These are phyloP conservation scores for Saxophila tyrrhenica DNA, from an alignment of 495 filamentous ascomycete genomes.

Conservation along the genomic window DNA sequence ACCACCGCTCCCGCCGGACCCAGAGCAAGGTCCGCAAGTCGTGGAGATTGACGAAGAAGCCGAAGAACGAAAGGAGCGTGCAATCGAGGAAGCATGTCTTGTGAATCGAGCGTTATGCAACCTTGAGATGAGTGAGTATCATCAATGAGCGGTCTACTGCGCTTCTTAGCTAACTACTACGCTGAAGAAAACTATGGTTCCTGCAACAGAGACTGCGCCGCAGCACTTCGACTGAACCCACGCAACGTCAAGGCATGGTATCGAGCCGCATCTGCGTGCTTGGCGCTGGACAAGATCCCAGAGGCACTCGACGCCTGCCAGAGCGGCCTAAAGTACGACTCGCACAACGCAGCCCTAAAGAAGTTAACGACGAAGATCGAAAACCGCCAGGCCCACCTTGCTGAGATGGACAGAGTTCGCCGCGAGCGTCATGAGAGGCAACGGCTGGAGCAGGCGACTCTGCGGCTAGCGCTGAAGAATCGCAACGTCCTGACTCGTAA, in stretches of 20 bases:
- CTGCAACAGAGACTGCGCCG: conserved; percentile 68
- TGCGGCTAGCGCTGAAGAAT: conserved; percentile 60
- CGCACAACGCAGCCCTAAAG: conserved; percentile 46
- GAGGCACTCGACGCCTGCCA: conserved; percentile 68
- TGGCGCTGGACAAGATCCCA: conserved; percentile 56
- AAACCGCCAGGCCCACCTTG: conserved; percentile 21
- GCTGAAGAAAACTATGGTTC: conserved; percentile 71
- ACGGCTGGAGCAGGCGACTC: conserved; percentile 43
- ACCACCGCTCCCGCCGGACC: conserved; percentile 34
- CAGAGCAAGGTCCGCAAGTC: conserved; percentile 30
- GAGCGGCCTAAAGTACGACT: conserved; percentile 59
- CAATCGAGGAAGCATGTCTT: conserved; percentile 61
- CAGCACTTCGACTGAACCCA: conserved; percentile 66
- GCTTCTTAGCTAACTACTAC: background rate
- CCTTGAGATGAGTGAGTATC: conserved; percentile 50
- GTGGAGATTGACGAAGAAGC: conserved; percentile 29
- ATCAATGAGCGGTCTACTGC: conserved; percentile 8
- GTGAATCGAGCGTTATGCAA: conserved; percentile 83
- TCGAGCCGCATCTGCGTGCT: conserved; percentile 62
- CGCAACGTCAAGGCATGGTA: conserved; percentile 81
- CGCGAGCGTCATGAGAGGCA: conserved; percentile 37
- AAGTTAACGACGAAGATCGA: conserved; percentile 21
- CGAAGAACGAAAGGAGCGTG: conserved; percentile 46
- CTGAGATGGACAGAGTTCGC: conserved; percentile 25
- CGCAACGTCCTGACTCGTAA: conserved; percentile 55